phyloP scores from a whole-genome alignment of 495 filamentous ascomycete genomes.

The Penicillium maclennaniae region DNA sequence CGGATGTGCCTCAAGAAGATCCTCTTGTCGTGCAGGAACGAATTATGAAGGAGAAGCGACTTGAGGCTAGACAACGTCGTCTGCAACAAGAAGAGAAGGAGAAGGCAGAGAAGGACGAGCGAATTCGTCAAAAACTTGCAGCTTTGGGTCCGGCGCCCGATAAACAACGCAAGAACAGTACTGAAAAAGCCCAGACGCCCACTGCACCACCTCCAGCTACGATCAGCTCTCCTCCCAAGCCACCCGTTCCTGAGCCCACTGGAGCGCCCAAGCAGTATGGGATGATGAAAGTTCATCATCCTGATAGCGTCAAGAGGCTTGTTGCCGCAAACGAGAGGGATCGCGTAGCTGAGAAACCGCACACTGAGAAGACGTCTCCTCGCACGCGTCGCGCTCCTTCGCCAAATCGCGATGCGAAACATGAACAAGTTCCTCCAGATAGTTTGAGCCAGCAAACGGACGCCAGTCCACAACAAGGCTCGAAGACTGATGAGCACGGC shows the following conservation, averaged over 20 bases:
- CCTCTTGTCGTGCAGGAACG: slow-evolving; percentile 67
- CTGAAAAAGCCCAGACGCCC: slow-evolving; percentile 27
- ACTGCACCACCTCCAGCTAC: slow-evolving; percentile 15
- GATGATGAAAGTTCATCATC: slow-evolving; percentile 57
- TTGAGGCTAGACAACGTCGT: slow-evolving; percentile 72
- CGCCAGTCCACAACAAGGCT: slow-evolving; percentile 11
- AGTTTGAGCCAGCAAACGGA: background rate
- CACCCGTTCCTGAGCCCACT: slow-evolving; percentile 48
- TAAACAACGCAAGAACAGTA: slow-evolving; percentile 43
- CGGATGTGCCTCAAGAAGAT: slow-evolving; percentile 49
- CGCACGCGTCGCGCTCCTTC: slow-evolving; percentile 31
- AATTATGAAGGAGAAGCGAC: slow-evolving; percentile 78
- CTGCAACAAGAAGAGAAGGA: slow-evolving; percentile 77
- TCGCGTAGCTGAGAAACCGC: slow-evolving; percentile 33
- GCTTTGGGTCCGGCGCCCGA: slow-evolving; percentile 65
- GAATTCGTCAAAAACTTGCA: slow-evolving; percentile 80
- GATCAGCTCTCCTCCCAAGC: slow-evolving; percentile 48
- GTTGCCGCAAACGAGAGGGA: slow-evolving; percentile 39
- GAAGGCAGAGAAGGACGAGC: slow-evolving; percentile 73
- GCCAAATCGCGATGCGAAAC: slow-evolving; percentile 32
- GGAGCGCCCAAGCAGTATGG: slow-evolving; percentile 55
- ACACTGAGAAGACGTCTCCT: slow-evolving; percentile 14
- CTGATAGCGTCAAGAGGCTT: slow-evolving; percentile 43
- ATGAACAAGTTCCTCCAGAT: slow-evolving; percentile 22
- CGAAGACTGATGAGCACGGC: slow-evolving; percentile 33